Evolutionary conservation across 768 basidiomycete species (phyloP).

Genomic region (Termitomyces bulborhizus): DNA sequence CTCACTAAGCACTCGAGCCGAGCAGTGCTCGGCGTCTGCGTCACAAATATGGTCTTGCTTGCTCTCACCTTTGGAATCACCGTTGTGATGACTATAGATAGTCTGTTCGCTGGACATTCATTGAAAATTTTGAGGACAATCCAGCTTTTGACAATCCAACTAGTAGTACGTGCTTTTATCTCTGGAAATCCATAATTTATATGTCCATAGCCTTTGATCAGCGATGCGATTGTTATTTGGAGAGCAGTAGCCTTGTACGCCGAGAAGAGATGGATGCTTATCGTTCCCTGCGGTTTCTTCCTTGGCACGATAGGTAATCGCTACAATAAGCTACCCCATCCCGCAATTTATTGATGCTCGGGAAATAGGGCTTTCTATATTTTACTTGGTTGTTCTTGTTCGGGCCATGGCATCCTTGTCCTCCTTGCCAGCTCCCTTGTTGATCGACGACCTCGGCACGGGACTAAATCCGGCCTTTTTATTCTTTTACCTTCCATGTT

Average conservation of each 20-base stretch:
- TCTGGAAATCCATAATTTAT: not conserved
- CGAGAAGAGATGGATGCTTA: not conserved
- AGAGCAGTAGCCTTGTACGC: not conserved
- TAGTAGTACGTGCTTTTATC: not conserved
- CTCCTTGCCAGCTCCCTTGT: not conserved
- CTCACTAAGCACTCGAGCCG: not conserved
- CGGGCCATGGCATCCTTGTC: not conserved
- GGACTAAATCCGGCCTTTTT: not conserved
- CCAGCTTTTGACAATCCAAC: not conserved
- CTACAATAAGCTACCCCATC: not conserved
- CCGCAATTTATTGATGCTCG: not conserved
- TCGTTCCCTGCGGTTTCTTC: not conserved
- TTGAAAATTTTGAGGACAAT: not conserved
- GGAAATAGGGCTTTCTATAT: not conserved
- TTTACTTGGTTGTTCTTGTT: not conserved
- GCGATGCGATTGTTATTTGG: not conserved
- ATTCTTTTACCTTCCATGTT: not conserved
- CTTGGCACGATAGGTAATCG: not conserved
- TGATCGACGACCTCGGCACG: too few species aligned
- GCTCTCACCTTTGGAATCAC: not conserved
- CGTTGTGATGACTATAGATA: not conserved
- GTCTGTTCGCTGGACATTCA: rapidly evolving
- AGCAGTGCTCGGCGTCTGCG: not conserved
- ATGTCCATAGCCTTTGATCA: not conserved
- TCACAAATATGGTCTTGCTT: not conserved